Evolutionary conservation across 495 filamentous ascomycete genomes (phyloP).

Genomic region (Letharia lupina): DNA sequence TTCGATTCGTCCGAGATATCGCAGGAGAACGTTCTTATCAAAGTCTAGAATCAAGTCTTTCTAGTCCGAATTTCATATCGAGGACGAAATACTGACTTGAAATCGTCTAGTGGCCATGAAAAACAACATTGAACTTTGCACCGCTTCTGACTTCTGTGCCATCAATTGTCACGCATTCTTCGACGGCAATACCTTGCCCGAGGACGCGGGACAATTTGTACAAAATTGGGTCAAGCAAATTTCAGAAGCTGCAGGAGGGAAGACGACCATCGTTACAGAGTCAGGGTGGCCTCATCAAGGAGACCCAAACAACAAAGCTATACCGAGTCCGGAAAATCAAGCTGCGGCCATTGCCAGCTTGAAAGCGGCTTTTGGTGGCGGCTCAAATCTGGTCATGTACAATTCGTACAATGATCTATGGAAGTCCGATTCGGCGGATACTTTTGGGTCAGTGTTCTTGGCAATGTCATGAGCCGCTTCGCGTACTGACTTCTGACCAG

Average conservation of each 20-base stretch:
- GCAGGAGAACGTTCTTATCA: background rate
- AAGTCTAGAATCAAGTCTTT: background rate
- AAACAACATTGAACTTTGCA: conserved; percentile 60
- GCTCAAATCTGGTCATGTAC: conserved; percentile 55
- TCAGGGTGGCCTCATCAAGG: conserved; percentile 77
- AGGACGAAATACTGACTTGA: background rate
- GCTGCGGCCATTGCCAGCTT: conserved; percentile 54
- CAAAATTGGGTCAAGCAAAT: conserved; percentile 45
- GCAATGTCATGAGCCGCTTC: background rate
- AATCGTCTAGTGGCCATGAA: conserved; percentile 40
- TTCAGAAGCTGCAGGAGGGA: conserved; percentile 40
- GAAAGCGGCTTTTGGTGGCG: conserved; percentile 39
- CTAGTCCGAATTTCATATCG: background rate
- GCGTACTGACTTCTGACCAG: background rate
- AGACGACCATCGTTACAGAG: conserved; percentile 59
- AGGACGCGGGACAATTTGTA: conserved; percentile 57
- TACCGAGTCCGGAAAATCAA: conserved; percentile 58
- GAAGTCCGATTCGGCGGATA: conserved; percentile 58
- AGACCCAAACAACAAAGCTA: conserved; percentile 50
- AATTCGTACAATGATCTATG: conserved; percentile 68
- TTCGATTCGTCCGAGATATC: background rate
- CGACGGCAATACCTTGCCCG: conserved; percentile 48
- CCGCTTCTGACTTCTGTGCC: conserved; percentile 66
- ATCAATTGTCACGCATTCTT: conserved; percentile 84
- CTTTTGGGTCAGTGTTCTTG: conserved; percentile 36